These are phyloP conservation scores for Aspergillus proliferans DNA, from an alignment of 2,329 filamentous ascomycete genomes.

Conservation along the genomic window DNA sequence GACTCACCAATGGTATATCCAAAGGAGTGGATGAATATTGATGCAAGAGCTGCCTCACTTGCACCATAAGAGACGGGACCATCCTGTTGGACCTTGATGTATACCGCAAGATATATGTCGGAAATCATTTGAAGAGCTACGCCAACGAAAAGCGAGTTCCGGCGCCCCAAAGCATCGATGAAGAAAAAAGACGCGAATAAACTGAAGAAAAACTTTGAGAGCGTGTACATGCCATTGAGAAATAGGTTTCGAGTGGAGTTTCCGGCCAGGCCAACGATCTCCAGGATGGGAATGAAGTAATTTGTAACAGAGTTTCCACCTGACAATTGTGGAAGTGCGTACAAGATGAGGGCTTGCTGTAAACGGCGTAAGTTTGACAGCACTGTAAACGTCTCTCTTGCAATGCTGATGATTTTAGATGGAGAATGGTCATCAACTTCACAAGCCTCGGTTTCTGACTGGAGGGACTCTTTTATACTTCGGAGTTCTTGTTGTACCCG, in stretches of 20 bases:
- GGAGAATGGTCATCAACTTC: conserved; percentile 7
- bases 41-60: conserved; percentile 34
- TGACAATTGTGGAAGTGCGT: conserved; percentile 37
- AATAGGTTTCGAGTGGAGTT: conserved; percentile 29
- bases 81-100: conserved; percentile 31
- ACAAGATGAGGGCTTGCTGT: conserved; percentile 32
- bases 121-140: conserved; percentile 35
- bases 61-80: conserved; percentile 18
- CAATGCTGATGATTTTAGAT: conserved; percentile 15
- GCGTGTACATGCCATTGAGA: conserved; percentile 37
- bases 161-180: conserved; percentile 39
- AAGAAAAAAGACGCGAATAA: conserved; percentile 41
- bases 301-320: conserved; percentile 40
- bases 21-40: conserved; percentile 41
- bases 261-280: conserved; percentile 28
- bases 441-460: background rate
- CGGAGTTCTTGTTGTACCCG: conserved; percentile 21
- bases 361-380: conserved; percentile 35
- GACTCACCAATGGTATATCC: conserved; percentile 35
- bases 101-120: conserved; percentile 38
- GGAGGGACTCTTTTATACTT: conserved; percentile 23
- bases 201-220: conserved; percentile 39
- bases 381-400: conserved; percentile 33
- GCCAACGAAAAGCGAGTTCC: conserved; percentile 33
- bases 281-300: conserved; percentile 40